phyloP scores from a whole-genome alignment of 169 alveolate species.

The Plasmodium relictum region DNA sequence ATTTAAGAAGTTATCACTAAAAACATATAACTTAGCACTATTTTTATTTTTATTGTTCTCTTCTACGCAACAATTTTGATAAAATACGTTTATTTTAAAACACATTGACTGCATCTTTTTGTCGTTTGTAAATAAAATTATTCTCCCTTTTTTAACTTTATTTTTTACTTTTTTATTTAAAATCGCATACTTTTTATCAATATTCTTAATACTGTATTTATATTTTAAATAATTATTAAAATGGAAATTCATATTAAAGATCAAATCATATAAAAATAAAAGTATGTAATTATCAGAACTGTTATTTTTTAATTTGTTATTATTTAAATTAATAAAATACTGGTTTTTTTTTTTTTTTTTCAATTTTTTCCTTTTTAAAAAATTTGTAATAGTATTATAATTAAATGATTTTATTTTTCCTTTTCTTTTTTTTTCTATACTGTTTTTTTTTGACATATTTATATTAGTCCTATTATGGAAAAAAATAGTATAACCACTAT shows the following conservation, averaged over 20 bases:
- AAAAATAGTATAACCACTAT: neutral
- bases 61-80: neutral
- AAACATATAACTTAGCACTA: neutral
- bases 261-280: neutral
- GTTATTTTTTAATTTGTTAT: neutral
- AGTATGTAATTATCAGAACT: neutral
- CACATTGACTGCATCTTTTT: constrained; percentile 4
- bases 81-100: constrained; percentile 2
- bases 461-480: neutral
- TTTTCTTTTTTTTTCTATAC: no score
- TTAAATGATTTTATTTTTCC: neutral
- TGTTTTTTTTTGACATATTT: no score
- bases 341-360: neutral
- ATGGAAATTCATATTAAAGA: neutral
- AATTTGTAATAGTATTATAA: neutral
- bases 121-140: constrained; percentile 5
- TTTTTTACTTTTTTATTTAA: neutral
- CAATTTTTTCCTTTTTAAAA: neutral
- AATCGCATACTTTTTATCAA: neutral
- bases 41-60: neutral
- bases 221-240: neutral
- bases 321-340: neutral
- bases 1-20: neutral
- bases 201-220: neutral
- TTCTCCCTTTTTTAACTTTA: constrained; percentile 1